Base-by-base conservation (phyloP, 805 yeast genomes). In the Scheffersomyces lignosus region DNA sequence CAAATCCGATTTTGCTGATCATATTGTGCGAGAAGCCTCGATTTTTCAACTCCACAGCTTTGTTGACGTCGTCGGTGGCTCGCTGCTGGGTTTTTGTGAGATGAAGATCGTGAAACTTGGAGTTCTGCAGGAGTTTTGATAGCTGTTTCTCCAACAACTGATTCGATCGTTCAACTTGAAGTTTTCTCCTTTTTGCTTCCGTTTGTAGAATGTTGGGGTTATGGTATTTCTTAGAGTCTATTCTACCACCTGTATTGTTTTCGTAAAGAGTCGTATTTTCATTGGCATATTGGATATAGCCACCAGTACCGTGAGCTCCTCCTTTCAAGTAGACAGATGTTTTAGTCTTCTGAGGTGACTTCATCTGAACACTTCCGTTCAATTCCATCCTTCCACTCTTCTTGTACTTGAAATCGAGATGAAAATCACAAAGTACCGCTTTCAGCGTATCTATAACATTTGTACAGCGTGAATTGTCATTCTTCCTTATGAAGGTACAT, bases 321-420 rank as follows among this genome's bases (percentile, higher is more conserved):
- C 47, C 62, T 14, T 49, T 46, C 33, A 68, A 48, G 29, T 66
- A 66, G 44, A 77, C 58, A 0, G 73, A 64, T 38, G 71, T 49
- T 27, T 37, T 51, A 25, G 23, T 53, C 32, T 66, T 62, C 17
- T 69, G 67, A 4, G 89, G 81, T 5, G 87, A 75, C 48, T 79
- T 72, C 60, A 77, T 57, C 39, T 80, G 61, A 41, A 73, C 67
- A 41, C 77, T 64, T 12, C 85, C 77, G 57, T 80, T 85, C 36
- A 91, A 67, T 56, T 90, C 98, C 68, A 87, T 76, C 43, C 98
- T 66, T 43, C 76, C 71, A n/a, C 80, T 71, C 15, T 78, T 73
- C 29, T 73, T 70, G 37, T 78, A 66, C 29, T 77, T 70, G 32
- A 70, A 47, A 43, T 87, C 91, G 13, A 74, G 66, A 52, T 90